phyloP scores from a whole-genome alignment of 129 eudicot genomes.

The Calendula officinalis region DNA sequence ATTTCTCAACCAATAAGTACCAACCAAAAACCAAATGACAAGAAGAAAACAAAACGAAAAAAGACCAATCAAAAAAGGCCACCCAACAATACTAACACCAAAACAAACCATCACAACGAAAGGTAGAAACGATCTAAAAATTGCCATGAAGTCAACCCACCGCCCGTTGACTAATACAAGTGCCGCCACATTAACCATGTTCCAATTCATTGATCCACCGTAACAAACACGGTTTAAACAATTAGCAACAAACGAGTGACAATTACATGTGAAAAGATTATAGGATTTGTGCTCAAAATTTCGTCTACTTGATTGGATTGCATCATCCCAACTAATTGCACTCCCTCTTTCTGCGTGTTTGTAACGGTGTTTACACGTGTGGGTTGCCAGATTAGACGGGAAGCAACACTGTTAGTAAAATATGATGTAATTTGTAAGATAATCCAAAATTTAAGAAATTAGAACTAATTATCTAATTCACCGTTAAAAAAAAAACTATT shows the following conservation, averaged over 20 bases:
- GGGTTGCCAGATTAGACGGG: constrained; percentile 57
- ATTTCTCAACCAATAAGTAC: constrained; percentile 46
- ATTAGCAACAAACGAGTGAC: constrained; percentile 75
- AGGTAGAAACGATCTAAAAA: constrained; percentile 71
- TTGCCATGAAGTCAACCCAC: constrained; percentile 63
- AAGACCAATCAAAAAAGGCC: constrained; percentile 75
- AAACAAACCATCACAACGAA: constrained; percentile 54
- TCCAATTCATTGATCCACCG: constrained; percentile 80
- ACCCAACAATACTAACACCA: constrained; percentile 71
- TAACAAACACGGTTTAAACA: constrained; percentile 72
- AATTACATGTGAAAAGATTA: constrained; percentile 88
- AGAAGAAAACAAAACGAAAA: constrained; percentile 52
- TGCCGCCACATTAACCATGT: constrained; percentile 72
- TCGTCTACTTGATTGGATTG: constrained; percentile 51
- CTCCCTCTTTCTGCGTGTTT: constrained; percentile 66
- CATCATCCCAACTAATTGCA: constrained; percentile 86
- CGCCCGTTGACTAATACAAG: constrained; percentile 56
- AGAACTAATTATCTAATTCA: no score
- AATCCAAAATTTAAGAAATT: neutral
- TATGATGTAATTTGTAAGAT: neutral
- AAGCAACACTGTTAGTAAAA: constrained; percentile 72
- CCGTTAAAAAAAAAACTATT: no score
- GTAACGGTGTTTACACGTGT: constrained; percentile 73
- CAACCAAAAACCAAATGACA: constrained; percentile 60
- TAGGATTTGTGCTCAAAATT: constrained; percentile 77